These are phyloP conservation scores for Catenaria anguillulae DNA, from an alignment of 371 early-diverging fungal genomes.

Conservation along the genomic window DNA sequence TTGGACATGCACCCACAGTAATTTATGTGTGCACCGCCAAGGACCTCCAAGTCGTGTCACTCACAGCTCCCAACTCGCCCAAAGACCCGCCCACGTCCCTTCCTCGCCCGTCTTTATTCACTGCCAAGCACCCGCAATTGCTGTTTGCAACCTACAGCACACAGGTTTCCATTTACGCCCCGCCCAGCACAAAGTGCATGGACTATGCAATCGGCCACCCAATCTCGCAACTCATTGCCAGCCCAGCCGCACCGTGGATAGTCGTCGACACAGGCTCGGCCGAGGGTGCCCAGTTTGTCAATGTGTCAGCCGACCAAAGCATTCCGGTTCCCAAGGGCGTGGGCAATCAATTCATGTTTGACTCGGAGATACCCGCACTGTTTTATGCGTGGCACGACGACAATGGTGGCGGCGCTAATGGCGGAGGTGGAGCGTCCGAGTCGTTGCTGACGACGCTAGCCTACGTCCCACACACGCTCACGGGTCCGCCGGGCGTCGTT, in stretches of 20 bases:
- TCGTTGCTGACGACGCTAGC: not conserved
- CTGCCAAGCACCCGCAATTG: not conserved
- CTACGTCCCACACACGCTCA: not conserved
- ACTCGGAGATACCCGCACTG: not conserved
- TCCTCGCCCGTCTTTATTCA: not conserved
- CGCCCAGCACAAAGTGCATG: not conserved
- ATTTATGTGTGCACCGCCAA: not conserved
- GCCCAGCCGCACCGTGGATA: not conserved
- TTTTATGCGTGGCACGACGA: not conserved
- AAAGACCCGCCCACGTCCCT: not conserved
- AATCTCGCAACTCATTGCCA: not conserved
- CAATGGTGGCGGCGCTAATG: not conserved
- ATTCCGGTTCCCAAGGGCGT: not conserved
- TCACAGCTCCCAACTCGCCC: not conserved
- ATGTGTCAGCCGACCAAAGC: not conserved
- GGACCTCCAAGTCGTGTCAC: not conserved
- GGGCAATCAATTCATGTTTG: not conserved
- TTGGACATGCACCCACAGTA: not conserved
- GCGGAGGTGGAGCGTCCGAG: not conserved
- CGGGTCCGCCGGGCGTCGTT: not conserved
- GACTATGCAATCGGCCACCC: not conserved
- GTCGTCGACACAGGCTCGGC: not conserved
- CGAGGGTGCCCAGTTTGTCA: not conserved
- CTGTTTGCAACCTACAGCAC: not conserved
- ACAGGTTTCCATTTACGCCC: not conserved